Evolutionary conservation across 768 basidiomycete genomes (phyloP).

Genomic region (Lactifluus piperatus): DNA sequence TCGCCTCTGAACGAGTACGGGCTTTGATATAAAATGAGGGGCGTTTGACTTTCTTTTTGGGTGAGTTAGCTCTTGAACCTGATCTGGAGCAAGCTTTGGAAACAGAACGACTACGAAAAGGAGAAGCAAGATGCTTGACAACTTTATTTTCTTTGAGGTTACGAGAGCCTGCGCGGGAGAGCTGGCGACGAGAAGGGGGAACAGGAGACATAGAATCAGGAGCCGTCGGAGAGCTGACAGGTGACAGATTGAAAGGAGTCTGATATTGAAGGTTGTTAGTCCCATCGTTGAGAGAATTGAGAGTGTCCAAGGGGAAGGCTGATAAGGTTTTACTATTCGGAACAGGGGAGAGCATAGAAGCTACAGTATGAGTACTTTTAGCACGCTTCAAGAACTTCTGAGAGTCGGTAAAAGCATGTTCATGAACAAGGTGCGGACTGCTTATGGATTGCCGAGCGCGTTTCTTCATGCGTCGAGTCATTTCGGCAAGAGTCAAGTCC

Average conservation of each 20-base stretch:
- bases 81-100: slow-evolving; percentile 34
- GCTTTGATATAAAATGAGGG: slow-evolving; percentile 28
- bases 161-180: slow-evolving; percentile 34
- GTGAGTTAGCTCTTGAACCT: slow-evolving; percentile 16
- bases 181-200: slow-evolving; percentile 29
- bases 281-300: slow-evolving; percentile 17
- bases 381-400: slow-evolving; percentile 30
- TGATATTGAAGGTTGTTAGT: slow-evolving; percentile 21
- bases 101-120: slow-evolving; percentile 38
- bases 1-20: slow-evolving; percentile 32
- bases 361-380: slow-evolving; percentile 23
- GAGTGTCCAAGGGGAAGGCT: background rate
- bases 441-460: slow-evolving; percentile 34
- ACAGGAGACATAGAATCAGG: slow-evolving; percentile 37
- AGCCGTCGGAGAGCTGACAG: slow-evolving; percentile 18
- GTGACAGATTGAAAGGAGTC: slow-evolving; percentile 20
- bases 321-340: background rate
- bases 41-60: slow-evolving; percentile 17
- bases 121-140: slow-evolving; percentile 31
- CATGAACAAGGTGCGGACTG: slow-evolving; percentile 16
- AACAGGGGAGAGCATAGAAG: slow-evolving; percentile 1
- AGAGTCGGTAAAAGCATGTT: slow-evolving; percentile 1
- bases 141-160: slow-evolving; percentile 34
- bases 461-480: slow-evolving; percentile 40
- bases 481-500: slow-evolving; percentile 33